Evolutionary conservation across 441 rosid genomes (phyloP), one percentile per base, ranked within the genome.

Genomic region (Gossypium schwendimanii): DNA sequence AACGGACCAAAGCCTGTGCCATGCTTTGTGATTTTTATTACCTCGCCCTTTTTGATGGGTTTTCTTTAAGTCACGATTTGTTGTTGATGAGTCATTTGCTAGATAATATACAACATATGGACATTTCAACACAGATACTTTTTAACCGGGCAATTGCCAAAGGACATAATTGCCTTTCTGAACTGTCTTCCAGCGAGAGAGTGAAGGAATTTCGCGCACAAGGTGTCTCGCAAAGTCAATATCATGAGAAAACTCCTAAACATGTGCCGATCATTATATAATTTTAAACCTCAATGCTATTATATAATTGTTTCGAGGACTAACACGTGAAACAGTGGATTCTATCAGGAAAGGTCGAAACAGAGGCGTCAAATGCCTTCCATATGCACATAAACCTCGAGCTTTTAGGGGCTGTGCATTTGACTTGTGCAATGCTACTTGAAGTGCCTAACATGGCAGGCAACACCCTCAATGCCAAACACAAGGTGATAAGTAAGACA

Each of bases 381-480:
- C 94, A 86, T 72, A 86, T 87, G 91, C 94, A 89, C 84, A 86
- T 89, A 65, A 89, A 87, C 79, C 88, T 89, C 11, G 91, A 86
- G 76, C 90, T 89, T 67, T 78, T 89, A 17, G 94, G 84, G 75
- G 87, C 94, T 49, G 87, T 84, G 33, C 91, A 89, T 73, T 86
- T 89, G 18, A 80, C 78, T 39, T 87, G 90, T 68, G 90, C 94
- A 53, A 86, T 87, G 94, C 85, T 87, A 26, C 87, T 89, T 17
- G 91, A 87, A 78, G 90, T 87, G 58, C 89, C 91, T 11, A 84
- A 82, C 82, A 87, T 87, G 86, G 91, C 90, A 53, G 88, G 88
- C 61, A 87, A 84, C 75, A 75, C 70, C 36, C 80, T 79, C 9
- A 86, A 85, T 70, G 82, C 79, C 33, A 87, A 84, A 79, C 81